Evolutionary conservation across 352 stramenopile species (phyloP).

Genomic region (Phytopythium ostracodes): DNA sequence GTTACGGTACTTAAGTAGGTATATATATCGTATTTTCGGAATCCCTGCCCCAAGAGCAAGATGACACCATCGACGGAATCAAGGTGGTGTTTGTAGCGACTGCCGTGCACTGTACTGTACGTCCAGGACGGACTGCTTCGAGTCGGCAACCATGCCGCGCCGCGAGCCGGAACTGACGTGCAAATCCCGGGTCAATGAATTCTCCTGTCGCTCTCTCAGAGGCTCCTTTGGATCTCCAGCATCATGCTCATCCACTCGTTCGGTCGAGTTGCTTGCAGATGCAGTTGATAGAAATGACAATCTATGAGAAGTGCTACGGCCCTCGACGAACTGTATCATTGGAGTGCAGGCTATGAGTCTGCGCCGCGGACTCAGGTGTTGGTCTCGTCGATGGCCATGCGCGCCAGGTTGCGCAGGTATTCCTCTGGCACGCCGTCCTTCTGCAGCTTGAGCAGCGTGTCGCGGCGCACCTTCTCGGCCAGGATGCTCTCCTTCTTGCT

Average conservation of each 20-base stretch:
- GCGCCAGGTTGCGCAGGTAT: constrained; percentile 61
- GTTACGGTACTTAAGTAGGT: too few species aligned
- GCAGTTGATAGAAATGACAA: not conserved
- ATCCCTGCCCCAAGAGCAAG: too few species aligned
- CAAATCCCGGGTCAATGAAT: not conserved
- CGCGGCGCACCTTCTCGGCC: constrained; percentile 64
- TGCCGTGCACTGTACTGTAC: too few species aligned
- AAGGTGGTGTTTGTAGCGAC: too few species aligned
- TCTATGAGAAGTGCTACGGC: not conserved
- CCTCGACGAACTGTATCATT: not conserved
- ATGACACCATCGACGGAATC: too few species aligned
- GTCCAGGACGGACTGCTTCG: too few species aligned
- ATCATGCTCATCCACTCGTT: not conserved
- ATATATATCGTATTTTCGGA: too few species aligned
- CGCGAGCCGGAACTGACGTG: not conserved
- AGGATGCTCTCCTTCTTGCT: constrained; percentile 66
- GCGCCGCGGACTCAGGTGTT: constrained; percentile 23
- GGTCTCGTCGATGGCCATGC: constrained; percentile 60
- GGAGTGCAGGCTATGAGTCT: not conserved
- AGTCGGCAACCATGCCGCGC: too few species aligned
- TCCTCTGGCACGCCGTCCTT: constrained; percentile 63
- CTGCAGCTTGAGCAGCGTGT: constrained; percentile 56
- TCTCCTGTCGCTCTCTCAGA: not conserved
- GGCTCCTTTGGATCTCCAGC: not conserved
- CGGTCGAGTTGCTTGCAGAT: too few species aligned